Evolutionary conservation across 2,329 filamentous ascomycete species (phyloP).

Genomic region (Alternaria tenuissima): DNA sequence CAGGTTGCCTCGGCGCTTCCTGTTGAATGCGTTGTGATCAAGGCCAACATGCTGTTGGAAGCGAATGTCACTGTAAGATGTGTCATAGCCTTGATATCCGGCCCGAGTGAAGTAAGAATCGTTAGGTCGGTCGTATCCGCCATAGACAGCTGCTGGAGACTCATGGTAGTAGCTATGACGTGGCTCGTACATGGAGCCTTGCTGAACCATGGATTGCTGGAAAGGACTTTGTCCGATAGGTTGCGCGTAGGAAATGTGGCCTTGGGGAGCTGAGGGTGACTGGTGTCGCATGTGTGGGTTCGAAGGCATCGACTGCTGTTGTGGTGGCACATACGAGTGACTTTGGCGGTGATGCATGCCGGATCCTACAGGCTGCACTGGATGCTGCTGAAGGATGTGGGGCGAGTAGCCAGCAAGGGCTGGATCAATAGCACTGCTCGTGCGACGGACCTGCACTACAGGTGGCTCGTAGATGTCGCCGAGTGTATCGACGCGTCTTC

Average conservation of each 20-base stretch:
- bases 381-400: conserved; percentile 12
- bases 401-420: conserved; percentile 29
- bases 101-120: conserved; percentile 31
- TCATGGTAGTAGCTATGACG: conserved; percentile 42
- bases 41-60: conserved; percentile 42
- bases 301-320: conserved; percentile 5
- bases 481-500: conserved; percentile 39
- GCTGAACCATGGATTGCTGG: conserved; percentile 19
- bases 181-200: conserved; percentile 27
- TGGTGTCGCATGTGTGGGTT: conserved; percentile 37
- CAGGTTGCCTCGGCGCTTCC: conserved; percentile 78
- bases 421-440: conserved; percentile 35
- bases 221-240: conserved; percentile 18
- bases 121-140: conserved; percentile 28
- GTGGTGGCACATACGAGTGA: conserved; percentile 34
- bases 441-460: conserved; percentile 25
- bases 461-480: conserved; percentile 34
- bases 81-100: conserved; percentile 31
- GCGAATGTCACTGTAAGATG: conserved; percentile 33
- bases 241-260: conserved; percentile 25
- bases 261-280: conserved; percentile 34
- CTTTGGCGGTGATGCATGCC: conserved; percentile 40
- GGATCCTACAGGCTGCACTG: conserved; percentile 11
- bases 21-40: conserved; percentile 48
- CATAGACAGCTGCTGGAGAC: conserved; percentile 24